Conservation (phyloP, 2,329 filamentous ascomycete species). For the Fusarium annulatum region DNA sequence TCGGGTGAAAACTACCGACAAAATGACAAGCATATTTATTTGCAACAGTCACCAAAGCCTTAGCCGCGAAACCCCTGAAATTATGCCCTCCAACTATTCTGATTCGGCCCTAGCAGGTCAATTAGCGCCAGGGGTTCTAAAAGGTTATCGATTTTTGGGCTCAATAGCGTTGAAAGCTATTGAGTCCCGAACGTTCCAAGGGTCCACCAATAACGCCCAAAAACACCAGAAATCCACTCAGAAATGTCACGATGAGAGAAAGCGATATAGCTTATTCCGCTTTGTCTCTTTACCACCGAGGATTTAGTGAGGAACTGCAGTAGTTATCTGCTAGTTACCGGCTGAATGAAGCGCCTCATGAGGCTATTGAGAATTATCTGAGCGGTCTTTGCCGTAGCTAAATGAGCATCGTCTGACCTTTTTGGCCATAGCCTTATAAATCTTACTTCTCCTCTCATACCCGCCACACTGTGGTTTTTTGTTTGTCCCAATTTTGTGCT, state of each 20-base stretch:
- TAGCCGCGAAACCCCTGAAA: background rate
- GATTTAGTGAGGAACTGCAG: rapidly evolving
- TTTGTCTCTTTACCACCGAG: background rate
- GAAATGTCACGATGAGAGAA: background rate
- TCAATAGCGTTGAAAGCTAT: background rate
- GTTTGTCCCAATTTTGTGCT: rapidly evolving
- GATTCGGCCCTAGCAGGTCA: background rate
- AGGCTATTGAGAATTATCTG: background rate
- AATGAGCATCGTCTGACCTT: background rate
- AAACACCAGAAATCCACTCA: background rate
- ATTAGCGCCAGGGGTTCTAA: background rate
- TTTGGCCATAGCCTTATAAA: background rate
- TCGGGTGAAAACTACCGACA: rapidly evolving
- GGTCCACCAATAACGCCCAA: background rate
- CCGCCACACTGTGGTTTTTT: rapidly evolving
- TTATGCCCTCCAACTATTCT: background rate
- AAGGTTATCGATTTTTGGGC: background rate
- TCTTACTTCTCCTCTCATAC: too few relatives aligned
- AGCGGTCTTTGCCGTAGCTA: background rate
- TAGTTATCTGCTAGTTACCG: rapidly evolving
- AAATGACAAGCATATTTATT: background rate
- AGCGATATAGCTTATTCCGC: background rate
- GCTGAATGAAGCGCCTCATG: background rate
- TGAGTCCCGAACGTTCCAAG: background rate
- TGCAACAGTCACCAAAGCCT: background rate